Evolutionary conservation across 2,329 filamentous ascomycete species (phyloP), one percentile per base, ranked within the genome.

Genomic region (Paraconiothyrium brasiliense): DNA sequence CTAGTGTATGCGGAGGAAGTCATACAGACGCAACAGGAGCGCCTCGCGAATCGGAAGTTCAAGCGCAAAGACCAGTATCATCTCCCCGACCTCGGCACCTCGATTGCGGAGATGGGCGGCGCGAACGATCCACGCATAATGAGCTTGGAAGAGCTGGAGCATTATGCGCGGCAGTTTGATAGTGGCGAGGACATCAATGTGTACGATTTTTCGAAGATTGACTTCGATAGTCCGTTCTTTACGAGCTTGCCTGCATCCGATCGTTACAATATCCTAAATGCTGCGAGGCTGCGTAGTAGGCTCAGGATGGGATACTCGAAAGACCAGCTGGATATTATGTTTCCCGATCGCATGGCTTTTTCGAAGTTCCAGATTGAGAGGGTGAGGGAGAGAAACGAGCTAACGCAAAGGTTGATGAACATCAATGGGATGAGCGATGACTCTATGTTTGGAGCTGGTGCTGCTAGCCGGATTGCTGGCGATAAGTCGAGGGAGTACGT

Each of bases 201-300:
- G 5, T 98, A 98, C 79, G 94, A 98, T 79, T 99, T 99, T 75
- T 96, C 92, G 74, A 98, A 98, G 80, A 99, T 99, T 70, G 95
- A 99, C 75, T 99, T 98, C 72, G 92, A 98, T 67, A 92, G 94
- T 67, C 89, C 94, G 13, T 99, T 99, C 79, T 99, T 99, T 81
- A 88, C 91, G 76, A 97, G 93, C 75, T 80, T 99, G 60, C 95
- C 96, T 0, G 85, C 93, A 1, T 90, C 90, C 1, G 95, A 99
- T 81, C 88, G 94, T 52, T 99, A 99, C 82, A 98, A 98, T 71
- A 99, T 99, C 57, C 81, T 99, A 24, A 99, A 99, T 75, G 95
- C 96, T 1, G 95, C 96, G 1, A 86, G 95, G 63, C 76, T 99
- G 63, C 85, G 95, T 59, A 97, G 93, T 77, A 86, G 95, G 57